Conservation (phyloP, 129 eudicot species). For the Pittosporum tobira region DNA sequence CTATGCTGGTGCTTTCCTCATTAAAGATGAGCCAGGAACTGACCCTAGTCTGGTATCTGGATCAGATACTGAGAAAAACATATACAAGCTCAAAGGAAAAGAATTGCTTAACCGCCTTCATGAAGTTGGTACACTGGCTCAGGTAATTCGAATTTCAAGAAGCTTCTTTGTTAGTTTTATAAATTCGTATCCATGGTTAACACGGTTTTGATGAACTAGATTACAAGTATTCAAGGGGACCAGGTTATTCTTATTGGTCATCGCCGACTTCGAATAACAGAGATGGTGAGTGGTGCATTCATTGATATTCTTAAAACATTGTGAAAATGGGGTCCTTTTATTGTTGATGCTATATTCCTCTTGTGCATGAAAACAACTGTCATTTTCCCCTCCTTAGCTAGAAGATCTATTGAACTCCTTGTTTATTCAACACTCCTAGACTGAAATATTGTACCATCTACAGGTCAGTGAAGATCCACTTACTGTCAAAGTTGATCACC, state of each 20-base stretch:
- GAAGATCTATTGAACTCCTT: not conserved
- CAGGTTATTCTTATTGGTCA: slow-evolving; percentile 93
- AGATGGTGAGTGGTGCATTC: slow-evolving; percentile 68
- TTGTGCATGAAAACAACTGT: too few species aligned
- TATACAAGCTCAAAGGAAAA: slow-evolving; percentile 74
- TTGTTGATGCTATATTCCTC: too few species aligned
- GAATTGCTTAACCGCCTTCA: slow-evolving; percentile 83
- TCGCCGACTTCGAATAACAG: slow-evolving; percentile 90
- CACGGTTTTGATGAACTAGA: slow-evolving; percentile 33
- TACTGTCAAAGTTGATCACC: slow-evolving; percentile 83
- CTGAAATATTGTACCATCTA: slow-evolving; percentile 12
- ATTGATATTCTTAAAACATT: too few species aligned
- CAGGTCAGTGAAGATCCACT: slow-evolving; percentile 95
- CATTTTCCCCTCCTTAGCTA: not conserved
- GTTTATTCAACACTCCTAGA: not conserved
- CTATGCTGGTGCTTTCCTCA: slow-evolving; percentile 90
- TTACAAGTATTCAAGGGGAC: slow-evolving; percentile 77
- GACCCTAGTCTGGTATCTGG: slow-evolving; percentile 36
- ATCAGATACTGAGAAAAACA: slow-evolving; percentile 63
- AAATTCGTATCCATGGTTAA: slow-evolving; percentile 10
- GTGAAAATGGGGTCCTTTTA: too few species aligned
- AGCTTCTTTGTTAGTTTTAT: not conserved
- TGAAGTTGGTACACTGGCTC: slow-evolving; percentile 96
- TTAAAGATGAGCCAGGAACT: slow-evolving; percentile 72
- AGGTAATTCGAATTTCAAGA: slow-evolving; percentile 63